A percentile compares a stretch with the other conserved stretches of the same genome.
Conservation (phyloP, 2,329 filamentous ascomycete genomes). For the Nothomitra cinnamomea region DNA sequence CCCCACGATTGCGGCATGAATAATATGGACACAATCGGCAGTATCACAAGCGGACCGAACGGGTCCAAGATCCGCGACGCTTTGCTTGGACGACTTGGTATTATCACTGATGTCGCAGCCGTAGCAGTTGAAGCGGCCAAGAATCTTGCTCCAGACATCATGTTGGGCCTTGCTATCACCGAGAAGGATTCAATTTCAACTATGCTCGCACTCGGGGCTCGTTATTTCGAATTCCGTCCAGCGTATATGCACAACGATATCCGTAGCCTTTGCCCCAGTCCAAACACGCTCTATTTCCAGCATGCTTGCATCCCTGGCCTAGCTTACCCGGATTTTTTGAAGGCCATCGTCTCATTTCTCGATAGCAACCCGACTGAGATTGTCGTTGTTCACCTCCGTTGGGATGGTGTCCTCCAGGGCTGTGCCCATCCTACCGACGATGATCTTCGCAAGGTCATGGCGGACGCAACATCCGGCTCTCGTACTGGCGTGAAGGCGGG, state of each 20-base stretch:
- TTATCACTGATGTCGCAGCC: constrained; percentile 16
- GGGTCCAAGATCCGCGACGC: constrained; percentile 6
- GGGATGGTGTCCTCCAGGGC: constrained; percentile 32
- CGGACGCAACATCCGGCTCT: constrained; percentile 17
- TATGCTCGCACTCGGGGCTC: constrained; percentile 29
- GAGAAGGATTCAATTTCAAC: constrained; percentile 30
- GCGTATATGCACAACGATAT: constrained; percentile 29
- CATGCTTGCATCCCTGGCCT: constrained; percentile 34
- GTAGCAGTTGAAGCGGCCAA: constrained; percentile 14
- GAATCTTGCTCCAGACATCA: constrained; percentile 25
- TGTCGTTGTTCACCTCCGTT: constrained; percentile 31
- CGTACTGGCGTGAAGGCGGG: constrained; percentile 13
- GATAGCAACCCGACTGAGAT: constrained; percentile 26
- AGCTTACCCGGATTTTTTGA: constrained; percentile 27
- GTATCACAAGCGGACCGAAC: constrained; percentile 21
- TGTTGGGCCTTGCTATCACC: constrained; percentile 31
- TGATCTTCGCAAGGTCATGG: constrained; percentile 24
- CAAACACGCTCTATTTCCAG: constrained; percentile 32
- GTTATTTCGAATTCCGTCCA: constrained; percentile 36
- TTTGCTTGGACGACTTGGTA: constrained; percentile 16
- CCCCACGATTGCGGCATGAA: constrained; percentile 36
- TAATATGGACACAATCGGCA: constrained; percentile 26
- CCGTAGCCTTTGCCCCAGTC: constrained; percentile 20
- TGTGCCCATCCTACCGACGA: constrained; percentile 26
- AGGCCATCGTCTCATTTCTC: constrained; percentile 26